These are phyloP conservation scores for Ceratobasidium papillatum DNA, from an alignment of 1,284 basidiomycete species.

Conservation along the genomic window DNA sequence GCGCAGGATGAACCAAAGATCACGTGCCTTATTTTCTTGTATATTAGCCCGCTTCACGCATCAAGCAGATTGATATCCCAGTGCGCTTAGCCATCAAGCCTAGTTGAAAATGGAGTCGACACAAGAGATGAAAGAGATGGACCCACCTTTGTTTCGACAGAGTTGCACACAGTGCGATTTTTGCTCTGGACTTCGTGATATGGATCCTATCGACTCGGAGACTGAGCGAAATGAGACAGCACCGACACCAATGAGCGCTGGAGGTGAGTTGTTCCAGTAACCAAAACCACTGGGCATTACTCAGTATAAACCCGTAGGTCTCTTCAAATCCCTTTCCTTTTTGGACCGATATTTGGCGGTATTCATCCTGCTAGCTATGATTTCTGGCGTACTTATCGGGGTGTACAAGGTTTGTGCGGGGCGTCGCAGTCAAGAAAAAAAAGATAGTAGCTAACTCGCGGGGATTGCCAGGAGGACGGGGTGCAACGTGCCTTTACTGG, in stretches of 20 bases:
- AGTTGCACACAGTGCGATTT: constrained; percentile 43
- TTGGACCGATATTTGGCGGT: constrained; percentile 77
- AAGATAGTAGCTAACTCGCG: constrained; percentile 54
- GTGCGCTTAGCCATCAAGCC: no score
- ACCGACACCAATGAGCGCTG: constrained; percentile 11
- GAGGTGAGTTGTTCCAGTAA: constrained; percentile 11
- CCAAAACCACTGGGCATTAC: background rate
- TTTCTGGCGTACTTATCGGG: constrained; percentile 81
- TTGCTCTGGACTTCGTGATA: constrained; percentile 44
- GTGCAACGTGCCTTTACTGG: constrained; percentile 47
- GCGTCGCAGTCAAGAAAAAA: background rate
- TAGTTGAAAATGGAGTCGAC: no score
- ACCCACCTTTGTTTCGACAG: constrained; percentile 41
- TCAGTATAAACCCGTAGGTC: constrained; percentile 38
- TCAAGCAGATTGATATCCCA: no score
- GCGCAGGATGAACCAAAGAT: no score
- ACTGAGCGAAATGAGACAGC: background rate
- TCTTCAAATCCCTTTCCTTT: constrained; percentile 53
- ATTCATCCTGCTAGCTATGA: constrained; percentile 79
- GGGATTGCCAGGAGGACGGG: constrained; percentile 65
- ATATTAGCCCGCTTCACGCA: no score
- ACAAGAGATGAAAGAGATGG: constrained; percentile 36
- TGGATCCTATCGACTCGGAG: constrained; percentile 4
- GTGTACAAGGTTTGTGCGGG: constrained; percentile 53
- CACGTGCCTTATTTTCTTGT: no score